These are phyloP conservation scores for Deinandra increscens DNA, from an alignment of 129 eudicot genomes.

Conservation along the genomic window DNA sequence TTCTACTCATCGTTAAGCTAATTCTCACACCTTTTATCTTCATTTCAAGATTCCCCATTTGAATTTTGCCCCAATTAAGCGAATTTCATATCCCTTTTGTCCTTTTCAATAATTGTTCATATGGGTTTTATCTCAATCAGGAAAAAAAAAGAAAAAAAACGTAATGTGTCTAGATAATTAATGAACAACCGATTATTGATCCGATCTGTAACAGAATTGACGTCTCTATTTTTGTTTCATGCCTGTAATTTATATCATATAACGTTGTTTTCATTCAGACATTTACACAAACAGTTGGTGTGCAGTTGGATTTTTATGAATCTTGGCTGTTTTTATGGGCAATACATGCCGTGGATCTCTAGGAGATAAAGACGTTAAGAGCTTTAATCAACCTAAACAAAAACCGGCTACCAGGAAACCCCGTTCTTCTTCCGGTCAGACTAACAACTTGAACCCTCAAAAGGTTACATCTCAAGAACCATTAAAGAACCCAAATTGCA, in stretches of 20 bases:
- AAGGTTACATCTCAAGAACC: conserved; percentile 13
- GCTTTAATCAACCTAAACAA: conserved; percentile 20
- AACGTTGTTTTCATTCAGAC: neutral
- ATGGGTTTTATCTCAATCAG: conserved; percentile 12
- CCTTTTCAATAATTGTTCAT: conserved; percentile 14
- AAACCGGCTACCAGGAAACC: conserved; percentile 22
- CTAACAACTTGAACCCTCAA: conserved; percentile 20
- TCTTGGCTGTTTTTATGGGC: conserved; percentile 76
- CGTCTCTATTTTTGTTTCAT: neutral
- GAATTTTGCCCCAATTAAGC: conserved; percentile 23
- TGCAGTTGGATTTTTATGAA: conserved; percentile 21
- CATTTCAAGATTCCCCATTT: conserved; percentile 20
- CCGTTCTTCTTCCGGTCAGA: conserved; percentile 17
- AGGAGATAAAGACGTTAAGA: conserved; percentile 43
- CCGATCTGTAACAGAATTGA: conserved; percentile 12
- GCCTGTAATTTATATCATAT: conserved; percentile 7
- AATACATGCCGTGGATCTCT: conserved; percentile 93
- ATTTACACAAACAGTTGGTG: neutral
- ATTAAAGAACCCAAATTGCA: neutral
- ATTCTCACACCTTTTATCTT: neutral
- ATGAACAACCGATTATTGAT: neutral
- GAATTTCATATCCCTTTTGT: conserved; percentile 16
- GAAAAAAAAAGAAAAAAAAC: neutral
- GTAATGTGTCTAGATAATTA: neutral
- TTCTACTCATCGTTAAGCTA: neutral